phyloP scores from a whole-genome alignment of 2,329 filamentous ascomycete genomes.

The Triangularia setosa region DNA sequence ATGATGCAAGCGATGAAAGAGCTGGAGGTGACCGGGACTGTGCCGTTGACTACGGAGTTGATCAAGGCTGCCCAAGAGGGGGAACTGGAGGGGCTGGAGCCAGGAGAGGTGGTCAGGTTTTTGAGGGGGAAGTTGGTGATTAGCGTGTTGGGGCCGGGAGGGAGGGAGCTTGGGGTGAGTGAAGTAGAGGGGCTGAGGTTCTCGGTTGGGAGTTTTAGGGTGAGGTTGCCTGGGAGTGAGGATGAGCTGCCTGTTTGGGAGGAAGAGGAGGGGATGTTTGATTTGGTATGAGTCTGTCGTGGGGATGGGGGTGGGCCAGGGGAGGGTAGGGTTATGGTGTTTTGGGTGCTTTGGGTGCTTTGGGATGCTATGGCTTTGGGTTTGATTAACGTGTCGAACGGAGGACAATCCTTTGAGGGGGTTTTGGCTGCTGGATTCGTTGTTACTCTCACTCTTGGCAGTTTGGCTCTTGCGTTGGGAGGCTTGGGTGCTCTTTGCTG shows the following conservation, averaged over 20 bases:
- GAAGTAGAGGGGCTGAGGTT: slow-evolving; percentile 15
- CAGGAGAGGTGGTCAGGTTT: slow-evolving; percentile 19
- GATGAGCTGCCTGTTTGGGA: slow-evolving; percentile 26
- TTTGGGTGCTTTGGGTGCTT: background rate
- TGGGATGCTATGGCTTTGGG: background rate
- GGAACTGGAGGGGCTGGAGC: slow-evolving; percentile 18
- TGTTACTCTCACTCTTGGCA: background rate
- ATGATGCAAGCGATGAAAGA: slow-evolving; percentile 33
- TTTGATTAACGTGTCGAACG: background rate
- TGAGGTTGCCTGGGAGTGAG: slow-evolving; percentile 20
- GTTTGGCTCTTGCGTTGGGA: background rate
- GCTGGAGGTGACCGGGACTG: slow-evolving; percentile 43
- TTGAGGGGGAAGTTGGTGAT: slow-evolving; percentile 16
- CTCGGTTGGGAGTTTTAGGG: slow-evolving; percentile 20
- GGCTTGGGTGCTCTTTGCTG: background rate
- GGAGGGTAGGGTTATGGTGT: background rate
- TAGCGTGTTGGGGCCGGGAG: slow-evolving; percentile 14
- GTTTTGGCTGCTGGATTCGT: background rate
- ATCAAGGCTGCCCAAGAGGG: slow-evolving; percentile 37
- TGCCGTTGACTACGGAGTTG: slow-evolving; percentile 50
- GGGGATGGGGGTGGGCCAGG: background rate
- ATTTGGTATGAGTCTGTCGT: slow-evolving; percentile 12
- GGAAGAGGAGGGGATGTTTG: slow-evolving; percentile 19
- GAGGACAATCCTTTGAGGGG: background rate
- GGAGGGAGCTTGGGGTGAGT: slow-evolving; percentile 10